phyloP scores from a whole-genome alignment of 352 stramenopile species.

The Globisporangium heterothallicum region DNA sequence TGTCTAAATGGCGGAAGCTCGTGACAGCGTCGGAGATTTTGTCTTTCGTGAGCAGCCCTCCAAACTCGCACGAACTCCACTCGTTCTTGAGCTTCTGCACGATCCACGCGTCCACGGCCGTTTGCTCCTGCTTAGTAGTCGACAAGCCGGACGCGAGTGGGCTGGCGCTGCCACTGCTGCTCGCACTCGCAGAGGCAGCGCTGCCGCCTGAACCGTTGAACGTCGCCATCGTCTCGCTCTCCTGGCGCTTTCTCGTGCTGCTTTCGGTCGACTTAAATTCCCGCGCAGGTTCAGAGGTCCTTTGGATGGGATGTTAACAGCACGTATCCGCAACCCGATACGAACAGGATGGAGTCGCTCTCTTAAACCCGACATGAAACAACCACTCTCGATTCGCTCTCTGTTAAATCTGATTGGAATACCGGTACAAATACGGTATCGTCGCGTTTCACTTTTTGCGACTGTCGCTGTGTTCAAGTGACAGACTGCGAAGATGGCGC shows the following conservation, averaged over 20 bases:
- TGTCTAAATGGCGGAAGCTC: constrained; percentile 58
- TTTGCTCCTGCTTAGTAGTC: constrained; percentile 9
- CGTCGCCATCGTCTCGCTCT: too few relatives aligned
- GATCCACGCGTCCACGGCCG: constrained; percentile 57
- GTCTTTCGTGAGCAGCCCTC: constrained; percentile 46
- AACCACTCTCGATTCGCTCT: neutral
- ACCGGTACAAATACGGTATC: neutral
- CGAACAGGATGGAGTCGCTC: too few relatives aligned
- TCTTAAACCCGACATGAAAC: neutral
- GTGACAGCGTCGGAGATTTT: constrained; percentile 51
- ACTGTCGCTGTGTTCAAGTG: too few relatives aligned
- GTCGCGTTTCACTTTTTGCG: too few relatives aligned
- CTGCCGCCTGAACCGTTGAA: too few relatives aligned
- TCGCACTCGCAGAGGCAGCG: too few relatives aligned
- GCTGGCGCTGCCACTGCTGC: neutral
- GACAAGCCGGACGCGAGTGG: neutral
- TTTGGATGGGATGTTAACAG: too few relatives aligned
- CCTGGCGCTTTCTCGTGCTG: too few relatives aligned
- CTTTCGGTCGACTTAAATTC: too few relatives aligned
- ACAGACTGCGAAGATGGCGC: constrained; percentile 1
- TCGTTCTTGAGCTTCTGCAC: constrained; percentile 70
- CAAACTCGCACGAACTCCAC: constrained; percentile 72
- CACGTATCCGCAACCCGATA: too few relatives aligned
- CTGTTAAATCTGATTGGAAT: neutral
- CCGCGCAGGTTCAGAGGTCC: too few relatives aligned